A percentile compares a stretch with the other conserved stretches of the same genome.
Evolutionary conservation across 768 basidiomycete species (phyloP).

Genomic region (Chalciporus sphaerocephalus): DNA sequence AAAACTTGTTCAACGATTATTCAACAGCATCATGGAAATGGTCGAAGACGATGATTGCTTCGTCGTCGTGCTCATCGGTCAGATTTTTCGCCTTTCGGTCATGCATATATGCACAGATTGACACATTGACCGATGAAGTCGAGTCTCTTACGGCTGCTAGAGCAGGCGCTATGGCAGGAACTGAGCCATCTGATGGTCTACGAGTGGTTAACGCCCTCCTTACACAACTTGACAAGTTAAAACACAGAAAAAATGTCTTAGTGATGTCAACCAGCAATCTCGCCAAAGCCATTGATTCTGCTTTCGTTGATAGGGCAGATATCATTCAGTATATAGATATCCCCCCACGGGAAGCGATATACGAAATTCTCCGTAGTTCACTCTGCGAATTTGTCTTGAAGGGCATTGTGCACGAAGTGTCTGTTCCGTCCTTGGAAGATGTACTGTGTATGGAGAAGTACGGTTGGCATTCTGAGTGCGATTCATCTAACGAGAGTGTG

Average conservation of each 20-base stretch:
- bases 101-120: slow-evolving; percentile 6
- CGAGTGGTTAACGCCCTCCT: slow-evolving; percentile 93
- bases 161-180: slow-evolving; percentile 91
- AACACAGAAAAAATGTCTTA: slow-evolving; percentile 87
- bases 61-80: slow-evolving; percentile 91
- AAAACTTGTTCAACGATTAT: slow-evolving; percentile 92
- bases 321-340: slow-evolving; percentile 93
- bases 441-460: slow-evolving; percentile 29
- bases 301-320: slow-evolving; percentile 95
- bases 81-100: slow-evolving; percentile 2
- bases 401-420: slow-evolving; percentile 58
- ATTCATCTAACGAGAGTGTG: slow-evolving; percentile 5
- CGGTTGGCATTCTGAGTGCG: slow-evolving; percentile 4
- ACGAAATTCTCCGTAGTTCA: slow-evolving; percentile 84
- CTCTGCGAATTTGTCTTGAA: slow-evolving; percentile 73
- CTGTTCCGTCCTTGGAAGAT: slow-evolving; percentile 57
- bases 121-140: slow-evolving; percentile 70
- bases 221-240: slow-evolving; percentile 94
- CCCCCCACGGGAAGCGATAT: slow-evolving; percentile 87
- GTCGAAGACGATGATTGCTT: slow-evolving; percentile 90
- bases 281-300: slow-evolving; percentile 89
- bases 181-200: slow-evolving; percentile 92
- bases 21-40: slow-evolving; percentile 83
- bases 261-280: slow-evolving; percentile 97
- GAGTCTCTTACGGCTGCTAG: slow-evolving; percentile 93